Conservation (phyloP, 257 asterid species). For the Sherardia arvensis region DNA sequence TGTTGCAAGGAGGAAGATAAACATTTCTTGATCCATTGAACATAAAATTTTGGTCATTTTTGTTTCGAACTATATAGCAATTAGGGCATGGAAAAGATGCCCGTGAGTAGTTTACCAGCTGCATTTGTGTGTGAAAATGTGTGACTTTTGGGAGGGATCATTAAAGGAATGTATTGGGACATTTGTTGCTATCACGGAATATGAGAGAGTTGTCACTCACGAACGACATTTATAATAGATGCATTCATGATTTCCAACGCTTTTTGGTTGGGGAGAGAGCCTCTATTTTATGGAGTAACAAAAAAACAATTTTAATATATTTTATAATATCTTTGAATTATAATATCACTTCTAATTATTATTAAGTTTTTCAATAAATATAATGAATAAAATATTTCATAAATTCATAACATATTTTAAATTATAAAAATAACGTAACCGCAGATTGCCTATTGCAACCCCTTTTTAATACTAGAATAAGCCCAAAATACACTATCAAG, state of each 20-base stretch:
- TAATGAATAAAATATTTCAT: no score
- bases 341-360: no score
- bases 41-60: constrained; percentile 1
- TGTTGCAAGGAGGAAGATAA: constrained; percentile 14
- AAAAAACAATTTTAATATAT: no score
- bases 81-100: constrained; percentile 7
- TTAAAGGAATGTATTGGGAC: not conserved
- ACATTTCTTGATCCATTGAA: constrained; percentile 6
- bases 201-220: constrained; percentile 13
- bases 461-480: no score
- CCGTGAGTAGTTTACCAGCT: constrained; percentile 28
- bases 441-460: no score
- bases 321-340: no score
- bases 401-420: no score
- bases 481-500: no score
- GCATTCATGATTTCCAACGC: not conserved
- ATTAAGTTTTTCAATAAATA: no score
- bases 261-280: not conserved
- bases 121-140: not conserved
- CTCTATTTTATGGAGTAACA: no score
- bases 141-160: not conserved
- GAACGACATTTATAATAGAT: constrained; percentile 1
- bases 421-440: no score
- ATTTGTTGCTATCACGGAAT: constrained; percentile 18
- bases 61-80: constrained; percentile 9